Conservation (phyloP, 139 green algal genomes). For the Pleodorina starrii region DNA sequence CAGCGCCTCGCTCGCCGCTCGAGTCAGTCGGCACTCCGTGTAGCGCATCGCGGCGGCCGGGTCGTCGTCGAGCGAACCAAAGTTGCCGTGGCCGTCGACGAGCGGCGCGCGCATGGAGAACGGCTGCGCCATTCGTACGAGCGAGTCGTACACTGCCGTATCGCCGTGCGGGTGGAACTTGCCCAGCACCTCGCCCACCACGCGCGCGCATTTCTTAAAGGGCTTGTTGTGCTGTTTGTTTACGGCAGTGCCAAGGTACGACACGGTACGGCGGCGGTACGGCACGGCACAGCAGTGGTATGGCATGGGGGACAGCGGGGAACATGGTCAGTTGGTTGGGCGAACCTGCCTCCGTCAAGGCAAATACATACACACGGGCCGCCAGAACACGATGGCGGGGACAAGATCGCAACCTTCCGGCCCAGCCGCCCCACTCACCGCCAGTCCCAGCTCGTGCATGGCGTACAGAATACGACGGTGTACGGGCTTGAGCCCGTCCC, state of each 20-base stretch:
- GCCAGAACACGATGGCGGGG: too few relatives aligned
- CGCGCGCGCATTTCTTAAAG: constrained; percentile 87
- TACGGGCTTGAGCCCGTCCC: constrained; percentile 98
- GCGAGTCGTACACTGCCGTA: constrained; percentile 92
- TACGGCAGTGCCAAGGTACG: too few relatives aligned
- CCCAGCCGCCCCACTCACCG: constrained; percentile 48
- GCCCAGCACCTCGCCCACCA: constrained; percentile 98
- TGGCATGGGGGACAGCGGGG: too few relatives aligned
- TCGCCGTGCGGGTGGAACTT: constrained; percentile 99
- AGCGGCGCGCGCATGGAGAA: constrained; percentile 88
- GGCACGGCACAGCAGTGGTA: too few relatives aligned
- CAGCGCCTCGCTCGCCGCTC: constrained; percentile 77
- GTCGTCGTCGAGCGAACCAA: constrained; percentile 96
- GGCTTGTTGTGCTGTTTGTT: constrained; percentile 62
- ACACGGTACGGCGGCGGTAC: background rate
- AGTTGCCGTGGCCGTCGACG: constrained; percentile 97
- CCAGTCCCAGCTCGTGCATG: constrained; percentile 96
- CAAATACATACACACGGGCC: background rate
- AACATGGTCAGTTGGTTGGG: too few relatives aligned
- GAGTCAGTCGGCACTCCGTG: constrained; percentile 83
- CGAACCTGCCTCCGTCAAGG: too few relatives aligned
- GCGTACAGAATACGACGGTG: constrained; percentile 95
- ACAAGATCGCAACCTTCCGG: too few relatives aligned
- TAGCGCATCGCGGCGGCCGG: constrained; percentile 96
- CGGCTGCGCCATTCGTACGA: constrained; percentile 95